Percentiles rank a stretch among this genome's conserved stretches.
Evolutionary conservation across 78 protist species (phyloP).

Genomic region (Acrasis kona): DNA sequence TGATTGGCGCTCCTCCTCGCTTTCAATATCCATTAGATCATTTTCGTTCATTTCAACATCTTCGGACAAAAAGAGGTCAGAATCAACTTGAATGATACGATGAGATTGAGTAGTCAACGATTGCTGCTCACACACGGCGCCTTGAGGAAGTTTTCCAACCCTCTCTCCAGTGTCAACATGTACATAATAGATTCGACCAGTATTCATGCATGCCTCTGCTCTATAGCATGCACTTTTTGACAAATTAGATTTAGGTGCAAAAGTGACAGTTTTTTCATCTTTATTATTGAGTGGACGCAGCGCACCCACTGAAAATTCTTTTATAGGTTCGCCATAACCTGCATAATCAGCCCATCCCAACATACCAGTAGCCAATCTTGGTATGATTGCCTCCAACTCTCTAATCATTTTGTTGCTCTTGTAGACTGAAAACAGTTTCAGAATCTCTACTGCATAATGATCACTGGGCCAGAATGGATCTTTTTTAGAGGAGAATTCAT

Average conservation of each 20-base stretch:
- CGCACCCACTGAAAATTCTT: not conserved
- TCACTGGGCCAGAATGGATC: slow-evolving; percentile 1
- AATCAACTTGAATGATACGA: no score
- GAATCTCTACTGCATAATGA: not conserved
- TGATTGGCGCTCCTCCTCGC: not conserved
- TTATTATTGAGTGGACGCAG: not conserved
- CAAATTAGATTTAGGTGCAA: not conserved
- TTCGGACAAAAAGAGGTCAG: no score
- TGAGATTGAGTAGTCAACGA: no score
- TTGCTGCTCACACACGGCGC: no score
- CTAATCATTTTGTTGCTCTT: not conserved
- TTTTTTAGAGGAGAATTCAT: not conserved
- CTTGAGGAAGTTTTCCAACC: not conserved
- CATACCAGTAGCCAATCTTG: not conserved
- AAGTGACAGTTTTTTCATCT: not conserved
- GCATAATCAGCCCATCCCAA: not conserved
- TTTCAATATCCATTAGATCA: not conserved
- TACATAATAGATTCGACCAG: not conserved
- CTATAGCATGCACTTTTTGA: not conserved
- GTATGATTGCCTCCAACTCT: not conserved
- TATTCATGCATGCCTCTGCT: not conserved
- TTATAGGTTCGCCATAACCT: not conserved
- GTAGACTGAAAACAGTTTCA: not conserved
- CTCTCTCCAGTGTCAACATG: not conserved
- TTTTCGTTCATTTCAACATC: not conserved